Percentiles rank a stretch among this genome's conserved stretches.
phyloP scores from a whole-genome alignment of 2,329 filamentous ascomycete genomes.

The Verticillium klebahnii region DNA sequence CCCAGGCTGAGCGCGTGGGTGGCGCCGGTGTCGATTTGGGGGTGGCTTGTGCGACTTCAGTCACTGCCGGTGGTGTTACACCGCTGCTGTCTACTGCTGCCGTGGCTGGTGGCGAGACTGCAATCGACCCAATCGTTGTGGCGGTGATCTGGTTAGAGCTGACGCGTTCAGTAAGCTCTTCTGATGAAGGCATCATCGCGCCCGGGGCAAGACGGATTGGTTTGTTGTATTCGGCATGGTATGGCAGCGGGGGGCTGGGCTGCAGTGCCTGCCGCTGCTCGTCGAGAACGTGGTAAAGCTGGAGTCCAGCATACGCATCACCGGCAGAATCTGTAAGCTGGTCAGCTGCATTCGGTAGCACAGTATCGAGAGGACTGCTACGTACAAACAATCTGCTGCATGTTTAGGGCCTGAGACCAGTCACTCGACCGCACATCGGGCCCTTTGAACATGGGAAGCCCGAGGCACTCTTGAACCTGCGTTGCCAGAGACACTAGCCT shows the following conservation, averaged over 20 bases:
- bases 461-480: slow-evolving; percentile 67
- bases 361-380: slow-evolving; percentile 8
- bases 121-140: background rate
- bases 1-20: background rate
- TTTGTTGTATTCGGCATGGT: slow-evolving; percentile 60
- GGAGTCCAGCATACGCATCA: slow-evolving; percentile 75
- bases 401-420: slow-evolving; percentile 62
- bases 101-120: slow-evolving; percentile 1
- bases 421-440: slow-evolving; percentile 64
- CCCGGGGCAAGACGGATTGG: slow-evolving; percentile 56
- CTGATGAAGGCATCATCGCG: slow-evolving; percentile 19
- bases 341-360: slow-evolving; percentile 3
- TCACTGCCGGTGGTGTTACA: background rate
- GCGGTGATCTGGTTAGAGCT: slow-evolving; percentile 20
- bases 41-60: background rate
- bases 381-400: slow-evolving; percentile 67
- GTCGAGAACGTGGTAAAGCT: slow-evolving; percentile 70
- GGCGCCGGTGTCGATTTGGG: background rate
- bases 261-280: slow-evolving; percentile 59
- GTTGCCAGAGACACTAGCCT: slow-evolving; percentile 59
- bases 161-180: slow-evolving; percentile 23
- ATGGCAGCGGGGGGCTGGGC: slow-evolving; percentile 67
- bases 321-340: slow-evolving; percentile 62
- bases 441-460: slow-evolving; percentile 73
- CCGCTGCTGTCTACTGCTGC: background rate